These are phyloP conservation scores for Geotrichum candidum DNA, from an alignment of 1,139 yeast species.

Conservation along the genomic window DNA sequence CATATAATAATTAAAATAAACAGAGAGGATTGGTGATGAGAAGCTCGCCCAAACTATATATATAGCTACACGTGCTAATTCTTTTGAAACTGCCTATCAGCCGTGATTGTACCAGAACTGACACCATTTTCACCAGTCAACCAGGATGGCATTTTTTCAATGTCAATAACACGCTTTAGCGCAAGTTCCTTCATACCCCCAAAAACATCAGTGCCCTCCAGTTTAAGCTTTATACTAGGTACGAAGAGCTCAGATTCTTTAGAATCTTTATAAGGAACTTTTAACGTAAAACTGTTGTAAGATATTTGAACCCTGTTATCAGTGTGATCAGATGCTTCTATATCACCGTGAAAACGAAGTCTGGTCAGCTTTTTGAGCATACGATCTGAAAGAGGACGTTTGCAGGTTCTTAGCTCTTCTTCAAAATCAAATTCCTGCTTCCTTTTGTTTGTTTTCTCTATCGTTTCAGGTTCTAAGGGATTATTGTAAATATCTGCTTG, in stretches of 20 bases:
- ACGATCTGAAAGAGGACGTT: background rate
- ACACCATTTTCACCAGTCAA: conserved; percentile 70
- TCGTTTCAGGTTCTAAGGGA: conserved; percentile 5
- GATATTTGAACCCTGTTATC: conserved; percentile 9
- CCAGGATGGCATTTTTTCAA: conserved; percentile 63
- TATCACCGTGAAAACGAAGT: conserved; percentile 15
- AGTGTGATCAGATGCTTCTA: background rate
- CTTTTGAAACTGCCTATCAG: conserved; percentile 38
- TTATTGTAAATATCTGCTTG: conserved; percentile 21
- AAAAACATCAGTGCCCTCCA: conserved; percentile 71
- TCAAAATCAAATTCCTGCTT: conserved; percentile 19
- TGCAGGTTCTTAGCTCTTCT: background rate
- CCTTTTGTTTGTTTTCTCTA: conserved; percentile 5
- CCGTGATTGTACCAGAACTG: conserved; percentile 43
- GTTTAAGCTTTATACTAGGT: conserved; percentile 41
- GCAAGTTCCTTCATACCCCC: conserved; percentile 75
- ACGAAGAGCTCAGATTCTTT: background rate
- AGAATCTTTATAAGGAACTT: conserved; percentile 1
- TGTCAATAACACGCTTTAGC: conserved; percentile 47
- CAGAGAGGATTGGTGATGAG: background rate
- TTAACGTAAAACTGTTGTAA: conserved; percentile 8
- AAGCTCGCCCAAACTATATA: background rate
- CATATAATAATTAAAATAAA: background rate
- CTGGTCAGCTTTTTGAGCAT: conserved; percentile 8
- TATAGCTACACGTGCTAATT: background rate